phyloP scores from a whole-genome alignment of 2,329 filamentous ascomycete genomes.

The Stagonosporopsis vannaccii region DNA sequence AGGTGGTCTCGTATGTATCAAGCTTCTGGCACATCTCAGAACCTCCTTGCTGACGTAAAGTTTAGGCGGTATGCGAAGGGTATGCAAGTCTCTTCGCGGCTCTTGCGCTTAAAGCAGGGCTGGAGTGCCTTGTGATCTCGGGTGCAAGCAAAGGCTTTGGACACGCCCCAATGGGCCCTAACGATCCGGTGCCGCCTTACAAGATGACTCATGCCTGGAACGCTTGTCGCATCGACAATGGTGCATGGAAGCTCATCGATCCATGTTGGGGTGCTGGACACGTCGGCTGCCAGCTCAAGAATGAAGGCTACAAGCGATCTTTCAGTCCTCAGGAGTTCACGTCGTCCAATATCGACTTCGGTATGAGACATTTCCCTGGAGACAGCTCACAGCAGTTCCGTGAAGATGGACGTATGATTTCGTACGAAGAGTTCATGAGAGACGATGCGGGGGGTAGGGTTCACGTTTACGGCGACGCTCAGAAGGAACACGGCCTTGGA shows the following conservation, averaged over 20 bases:
- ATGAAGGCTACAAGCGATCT: conserved; percentile 65
- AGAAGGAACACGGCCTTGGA: conserved; percentile 57
- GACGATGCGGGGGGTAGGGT: conserved; percentile 60
- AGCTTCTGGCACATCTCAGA: background rate
- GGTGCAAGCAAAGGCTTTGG: conserved; percentile 91
- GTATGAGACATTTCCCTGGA: conserved; percentile 77
- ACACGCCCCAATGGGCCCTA: conserved; percentile 67
- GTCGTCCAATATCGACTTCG: conserved; percentile 80
- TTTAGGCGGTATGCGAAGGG: conserved; percentile 81
- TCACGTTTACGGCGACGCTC: conserved; percentile 56
- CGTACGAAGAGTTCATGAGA: conserved; percentile 84
- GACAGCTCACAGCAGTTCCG: conserved; percentile 76
- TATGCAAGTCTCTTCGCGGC: conserved; percentile 84
- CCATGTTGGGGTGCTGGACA: conserved; percentile 91
- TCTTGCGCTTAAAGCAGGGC: conserved; percentile 78
- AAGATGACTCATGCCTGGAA: conserved; percentile 87
- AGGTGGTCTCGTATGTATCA: conserved; percentile 63
- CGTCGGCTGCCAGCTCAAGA: conserved; percentile 51
- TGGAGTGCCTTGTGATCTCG: conserved; percentile 76
- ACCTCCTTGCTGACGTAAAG: background rate
- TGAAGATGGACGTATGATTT: conserved; percentile 69
- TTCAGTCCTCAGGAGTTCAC: conserved; percentile 69
- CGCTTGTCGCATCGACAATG: conserved; percentile 83
- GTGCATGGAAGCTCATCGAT: conserved; percentile 90
- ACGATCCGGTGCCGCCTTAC: conserved; percentile 70